Evolutionary conservation across 2,329 filamentous ascomycete species (phyloP), one percentile per base, ranked within the genome.

Genomic region (Penicillium sp.): DNA sequence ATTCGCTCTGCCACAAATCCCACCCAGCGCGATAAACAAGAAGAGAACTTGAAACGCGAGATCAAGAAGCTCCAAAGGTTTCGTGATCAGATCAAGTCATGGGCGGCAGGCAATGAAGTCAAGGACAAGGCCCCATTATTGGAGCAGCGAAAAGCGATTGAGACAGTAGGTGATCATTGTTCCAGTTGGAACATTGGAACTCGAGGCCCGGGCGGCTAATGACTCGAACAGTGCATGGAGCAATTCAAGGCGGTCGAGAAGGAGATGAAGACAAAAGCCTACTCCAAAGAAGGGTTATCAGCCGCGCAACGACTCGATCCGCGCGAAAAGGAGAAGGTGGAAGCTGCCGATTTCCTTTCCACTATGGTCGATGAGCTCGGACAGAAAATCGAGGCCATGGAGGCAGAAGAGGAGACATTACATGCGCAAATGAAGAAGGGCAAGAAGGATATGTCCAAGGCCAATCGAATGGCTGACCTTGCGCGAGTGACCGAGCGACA

Each of bases 201-300:
- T 26, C 16, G 27, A 43, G 29, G 39, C 7, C 46, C 44, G 48
- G 26, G 35, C 46, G 56, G 62, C 71, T 74, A 73, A 75, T 63
- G 27, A 46, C 48, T 53, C 52, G 49, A 53, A 53, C 63, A 79
- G 73, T 78, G 75, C 79, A 99, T 99, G 95, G 95, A 99, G 79
- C 92, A 91, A 70, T 99, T 99, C 85, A 99, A 99, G 81, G 93
- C 93, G n/a, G 95, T 99, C 52, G 95, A 99, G 78, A 99, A 99
- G 82, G 95, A 96, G 71, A 98, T 99, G 95, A 99, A 99, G 83
- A 99, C 95, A 56, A 99, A 99, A 77, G 95, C 95, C 60, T 99
- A 96, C 79, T 98, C 95, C 61, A 98, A 99, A 82, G 95, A 98
- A 78, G 95, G 95, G 45, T 80, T 99, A 63, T 95, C 91, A 62